Conservation (phyloP, 2,329 filamentous ascomycete genomes). For the Lecanicillium sp. region DNA sequence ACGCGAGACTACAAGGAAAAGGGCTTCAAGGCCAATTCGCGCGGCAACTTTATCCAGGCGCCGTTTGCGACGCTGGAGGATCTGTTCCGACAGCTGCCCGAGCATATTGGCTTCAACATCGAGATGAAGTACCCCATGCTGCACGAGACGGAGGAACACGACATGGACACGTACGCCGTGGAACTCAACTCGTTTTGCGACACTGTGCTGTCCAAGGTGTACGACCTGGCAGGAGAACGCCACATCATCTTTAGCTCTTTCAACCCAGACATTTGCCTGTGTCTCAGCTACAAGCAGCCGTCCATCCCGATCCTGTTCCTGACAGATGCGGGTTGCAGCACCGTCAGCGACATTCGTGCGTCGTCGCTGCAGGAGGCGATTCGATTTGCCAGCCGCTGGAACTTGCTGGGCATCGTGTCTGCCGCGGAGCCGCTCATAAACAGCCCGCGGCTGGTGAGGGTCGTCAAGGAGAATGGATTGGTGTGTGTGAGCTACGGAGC, state of each 20-base stretch:
- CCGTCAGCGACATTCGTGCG: slow-evolving; percentile 82
- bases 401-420: slow-evolving; percentile 82
- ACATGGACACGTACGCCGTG: slow-evolving; percentile 94
- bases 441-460: slow-evolving; percentile 79
- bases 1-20: slow-evolving; percentile 91
- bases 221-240: slow-evolving; percentile 72
- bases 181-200: slow-evolving; percentile 97
- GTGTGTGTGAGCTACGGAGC: slow-evolving; percentile 94
- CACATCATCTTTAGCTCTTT: slow-evolving; percentile 97
- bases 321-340: slow-evolving; percentile 74
- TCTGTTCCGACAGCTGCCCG: slow-evolving; percentile 77
- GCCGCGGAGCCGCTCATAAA: slow-evolving; percentile 84
- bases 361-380: slow-evolving; percentile 92
- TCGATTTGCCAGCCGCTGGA: slow-evolving; percentile 91
- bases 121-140: slow-evolving; percentile 99
- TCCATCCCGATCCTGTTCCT: slow-evolving; percentile 94
- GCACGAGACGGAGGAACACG: slow-evolving; percentile 86
- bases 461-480: slow-evolving; percentile 88
- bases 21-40: slow-evolving; percentile 91
- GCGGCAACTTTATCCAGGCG: slow-evolving; percentile 90
- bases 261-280: slow-evolving; percentile 92
- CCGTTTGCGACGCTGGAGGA: slow-evolving; percentile 94
- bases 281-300: slow-evolving; percentile 93
- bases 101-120: slow-evolving; percentile 89
- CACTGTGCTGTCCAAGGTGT: slow-evolving; percentile 82